Conservation (phyloP, 2,329 filamentous ascomycete species). For the Ceratocystis harringtonii region DNA sequence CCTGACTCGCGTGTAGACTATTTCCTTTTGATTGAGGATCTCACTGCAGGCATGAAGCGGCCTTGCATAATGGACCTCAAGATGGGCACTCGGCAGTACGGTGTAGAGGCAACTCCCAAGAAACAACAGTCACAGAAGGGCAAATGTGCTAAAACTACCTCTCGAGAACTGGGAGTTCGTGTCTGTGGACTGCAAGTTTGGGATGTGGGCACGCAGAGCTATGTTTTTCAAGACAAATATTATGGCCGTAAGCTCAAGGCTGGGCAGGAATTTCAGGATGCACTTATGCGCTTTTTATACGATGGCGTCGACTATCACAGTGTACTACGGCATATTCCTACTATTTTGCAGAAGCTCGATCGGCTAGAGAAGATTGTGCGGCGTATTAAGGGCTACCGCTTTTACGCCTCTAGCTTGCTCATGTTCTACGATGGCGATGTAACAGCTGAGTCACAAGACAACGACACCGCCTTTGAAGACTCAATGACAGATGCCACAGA, state of each 20-base stretch:
- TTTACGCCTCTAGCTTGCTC: conserved; percentile 87
- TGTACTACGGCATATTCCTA: conserved; percentile 73
- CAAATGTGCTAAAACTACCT: conserved; percentile 88
- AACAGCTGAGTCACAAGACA: conserved; percentile 31
- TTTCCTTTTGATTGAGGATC: conserved; percentile 82
- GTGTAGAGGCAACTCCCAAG: conserved; percentile 77
- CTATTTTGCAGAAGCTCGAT: conserved; percentile 68
- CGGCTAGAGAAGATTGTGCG: conserved; percentile 72
- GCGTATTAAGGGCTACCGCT: conserved; percentile 68
- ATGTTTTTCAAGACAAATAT: conserved; percentile 97
- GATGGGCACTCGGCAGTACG: conserved; percentile 96
- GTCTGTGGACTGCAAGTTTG: conserved; percentile 94
- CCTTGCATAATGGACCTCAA: conserved; percentile 96
- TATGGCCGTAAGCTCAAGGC: conserved; percentile 79
- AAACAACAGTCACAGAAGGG: conserved; percentile 85
- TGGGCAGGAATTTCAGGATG: conserved; percentile 75
- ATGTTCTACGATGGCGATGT: conserved; percentile 91
- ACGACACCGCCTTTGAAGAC: conserved; percentile 39
- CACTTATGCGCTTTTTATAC: conserved; percentile 77
- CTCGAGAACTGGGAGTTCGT: conserved; percentile 75
- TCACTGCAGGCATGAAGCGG: conserved; percentile 90
- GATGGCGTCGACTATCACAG: conserved; percentile 71
- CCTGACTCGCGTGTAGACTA: conserved; percentile 62
- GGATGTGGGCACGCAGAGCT: conserved; percentile 69
- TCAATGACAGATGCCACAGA: conserved; percentile 46